These are phyloP conservation scores for Papilionanthe hybrid DNA, from an alignment of 116 monocot genomes.

Conservation along the genomic window DNA sequence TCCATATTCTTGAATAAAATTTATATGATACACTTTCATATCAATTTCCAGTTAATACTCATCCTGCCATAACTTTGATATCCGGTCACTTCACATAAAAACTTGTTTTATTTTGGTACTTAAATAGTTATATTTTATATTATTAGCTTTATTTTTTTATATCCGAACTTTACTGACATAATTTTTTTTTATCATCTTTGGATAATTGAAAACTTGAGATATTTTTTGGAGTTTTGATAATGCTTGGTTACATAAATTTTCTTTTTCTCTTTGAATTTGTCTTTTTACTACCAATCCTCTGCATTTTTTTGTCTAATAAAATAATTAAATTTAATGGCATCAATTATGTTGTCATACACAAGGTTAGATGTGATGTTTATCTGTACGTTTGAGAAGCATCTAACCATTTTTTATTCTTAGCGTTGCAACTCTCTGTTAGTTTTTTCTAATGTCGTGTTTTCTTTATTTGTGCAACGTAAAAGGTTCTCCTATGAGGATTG, in stretches of 20 bases:
- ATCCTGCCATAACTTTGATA: no score
- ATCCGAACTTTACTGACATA: no score
- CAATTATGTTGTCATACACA: background rate
- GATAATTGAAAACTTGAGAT: no score
- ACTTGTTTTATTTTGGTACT: no score
- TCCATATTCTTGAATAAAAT: no score
- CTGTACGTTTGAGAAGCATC: background rate
- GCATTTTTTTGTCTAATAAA: background rate
- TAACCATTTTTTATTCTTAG: background rate
- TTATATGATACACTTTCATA: no score
- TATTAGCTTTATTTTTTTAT: no score
- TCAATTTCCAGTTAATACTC: no score
- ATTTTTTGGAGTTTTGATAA: background rate
- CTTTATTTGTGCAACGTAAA: conserved; percentile 8
- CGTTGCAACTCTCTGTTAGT: background rate
- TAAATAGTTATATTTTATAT: no score
- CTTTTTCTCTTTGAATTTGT: background rate
- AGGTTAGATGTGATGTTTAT: background rate
- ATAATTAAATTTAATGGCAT: background rate
- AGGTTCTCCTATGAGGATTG: conserved; percentile 75
- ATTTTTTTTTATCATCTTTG: no score
- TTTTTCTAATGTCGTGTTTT: background rate
- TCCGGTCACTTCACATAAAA: no score
- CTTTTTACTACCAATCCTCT: background rate
- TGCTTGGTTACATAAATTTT: background rate